Evolutionary conservation across 2,329 filamentous ascomycete species (phyloP).

Genomic region (Bipolaris cookei): DNA sequence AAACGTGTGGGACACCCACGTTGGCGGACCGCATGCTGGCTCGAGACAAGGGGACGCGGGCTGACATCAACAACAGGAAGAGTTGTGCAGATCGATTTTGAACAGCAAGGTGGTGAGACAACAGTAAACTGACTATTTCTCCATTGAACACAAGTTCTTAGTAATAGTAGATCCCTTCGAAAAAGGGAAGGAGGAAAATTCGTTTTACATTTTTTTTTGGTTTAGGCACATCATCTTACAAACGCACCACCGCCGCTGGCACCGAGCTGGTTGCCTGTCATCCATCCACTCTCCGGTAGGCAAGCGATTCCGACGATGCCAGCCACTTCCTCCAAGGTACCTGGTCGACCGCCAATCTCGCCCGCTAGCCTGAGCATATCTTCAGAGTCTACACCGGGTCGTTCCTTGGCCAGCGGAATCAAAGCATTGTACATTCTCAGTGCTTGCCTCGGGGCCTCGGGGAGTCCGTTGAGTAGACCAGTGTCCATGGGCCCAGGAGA

Average conservation of each 20-base stretch:
- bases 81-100: not conserved
- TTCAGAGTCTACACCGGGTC: conserved; percentile 10
- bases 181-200: not conserved
- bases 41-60: not conserved
- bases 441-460: conserved; percentile 7
- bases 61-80: not conserved
- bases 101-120: not conserved
- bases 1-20: too few relatives aligned
- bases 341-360: conserved; percentile 12
- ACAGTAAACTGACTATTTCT: not conserved
- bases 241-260: conserved; percentile 14
- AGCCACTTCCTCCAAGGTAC: conserved; percentile 14
- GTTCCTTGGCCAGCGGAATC: conserved; percentile 9
- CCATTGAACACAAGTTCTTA: not conserved
- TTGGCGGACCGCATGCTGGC: too few relatives aligned
- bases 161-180: not conserved
- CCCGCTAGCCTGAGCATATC: conserved; percentile 7
- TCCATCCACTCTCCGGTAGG: conserved; percentile 15
- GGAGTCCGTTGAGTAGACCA: conserved; percentile 10
- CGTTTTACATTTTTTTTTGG: not conserved
- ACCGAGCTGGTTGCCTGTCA: conserved; percentile 15
- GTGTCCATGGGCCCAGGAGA: conserved; percentile 14
- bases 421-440: conserved; percentile 12
- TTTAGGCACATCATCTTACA: conserved; percentile 2
- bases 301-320: conserved; percentile 14